A percentile compares a stretch with the other conserved stretches of the same genome.
phyloP scores from a whole-genome alignment of 805 yeast species.

The Candida easanensis region DNA sequence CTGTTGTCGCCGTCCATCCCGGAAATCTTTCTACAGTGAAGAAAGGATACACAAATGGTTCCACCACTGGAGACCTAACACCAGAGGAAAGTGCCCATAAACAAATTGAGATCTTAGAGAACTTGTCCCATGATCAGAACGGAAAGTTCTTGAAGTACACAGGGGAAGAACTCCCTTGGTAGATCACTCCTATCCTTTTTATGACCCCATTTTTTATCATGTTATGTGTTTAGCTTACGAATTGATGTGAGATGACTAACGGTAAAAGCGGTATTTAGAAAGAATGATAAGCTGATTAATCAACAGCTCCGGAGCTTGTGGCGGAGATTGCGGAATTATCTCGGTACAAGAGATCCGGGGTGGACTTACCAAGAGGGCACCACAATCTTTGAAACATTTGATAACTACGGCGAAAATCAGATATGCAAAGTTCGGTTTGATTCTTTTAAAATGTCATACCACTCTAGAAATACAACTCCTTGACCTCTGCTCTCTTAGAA shows the following conservation, averaged over 20 bases:
- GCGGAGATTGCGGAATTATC: no score
- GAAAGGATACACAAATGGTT: background rate
- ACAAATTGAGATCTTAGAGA: constrained; percentile 20
- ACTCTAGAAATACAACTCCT: constrained; percentile 41
- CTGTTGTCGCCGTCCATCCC: constrained; percentile 30
- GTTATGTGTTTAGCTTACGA: no score
- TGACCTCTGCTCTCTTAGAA: constrained; percentile 46
- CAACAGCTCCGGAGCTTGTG: no score
- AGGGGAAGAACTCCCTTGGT: constrained; percentile 16
- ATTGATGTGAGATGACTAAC: no score
- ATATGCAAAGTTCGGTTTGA: background rate
- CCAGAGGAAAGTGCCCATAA: constrained; percentile 28
- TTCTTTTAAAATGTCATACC: background rate
- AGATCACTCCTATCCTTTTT: background rate
- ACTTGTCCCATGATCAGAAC: constrained; percentile 23
- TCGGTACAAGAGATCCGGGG: no score
- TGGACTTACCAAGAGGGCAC: no score
- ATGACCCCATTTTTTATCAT: no score
- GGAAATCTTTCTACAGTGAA: constrained; percentile 1
- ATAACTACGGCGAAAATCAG: background rate
- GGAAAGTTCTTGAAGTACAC: constrained; percentile 29
- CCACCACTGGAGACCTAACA: constrained; percentile 12
- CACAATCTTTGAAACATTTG: no score
- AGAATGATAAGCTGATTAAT: no score
- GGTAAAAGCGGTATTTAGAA: no score